Evolutionary conservation across 495 filamentous ascomycete species (phyloP).

Genomic region (Cudoniella acicularis): DNA sequence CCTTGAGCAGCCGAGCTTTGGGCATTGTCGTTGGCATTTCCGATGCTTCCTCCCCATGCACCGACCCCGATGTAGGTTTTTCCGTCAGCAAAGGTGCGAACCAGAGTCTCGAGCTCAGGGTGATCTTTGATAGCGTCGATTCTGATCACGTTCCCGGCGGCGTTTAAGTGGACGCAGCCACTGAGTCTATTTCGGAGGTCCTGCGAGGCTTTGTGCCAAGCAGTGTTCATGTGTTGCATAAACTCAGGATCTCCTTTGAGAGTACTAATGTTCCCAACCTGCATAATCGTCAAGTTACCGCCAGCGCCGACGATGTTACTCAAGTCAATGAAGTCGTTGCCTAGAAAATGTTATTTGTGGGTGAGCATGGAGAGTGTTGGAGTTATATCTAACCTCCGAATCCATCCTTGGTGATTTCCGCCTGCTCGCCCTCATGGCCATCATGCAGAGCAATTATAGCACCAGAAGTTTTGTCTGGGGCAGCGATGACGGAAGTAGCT

Average conservation of each 20-base stretch:
- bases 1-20: constrained; percentile 34
- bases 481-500: constrained; percentile 23
- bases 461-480: constrained; percentile 32
- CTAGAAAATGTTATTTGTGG: constrained; percentile 10
- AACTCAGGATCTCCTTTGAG: constrained; percentile 36
- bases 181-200: constrained; percentile 30
- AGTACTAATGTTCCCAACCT: constrained; percentile 33
- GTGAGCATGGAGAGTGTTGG: background rate
- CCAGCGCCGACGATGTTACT: constrained; percentile 40
- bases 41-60: constrained; percentile 31
- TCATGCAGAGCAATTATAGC: constrained; percentile 39
- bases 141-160: constrained; percentile 31
- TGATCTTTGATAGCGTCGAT: constrained; percentile 36
- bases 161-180: constrained; percentile 29
- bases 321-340: constrained; percentile 39
- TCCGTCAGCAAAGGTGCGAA: constrained; percentile 37
- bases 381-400: constrained; percentile 17
- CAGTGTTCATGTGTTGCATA: constrained; percentile 36
- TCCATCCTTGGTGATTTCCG: constrained; percentile 37
- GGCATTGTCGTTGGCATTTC: constrained; percentile 27
- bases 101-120: constrained; percentile 33
- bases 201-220: constrained; percentile 29
- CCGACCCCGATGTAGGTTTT: constrained; percentile 42
- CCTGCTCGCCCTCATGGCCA: constrained; percentile 37
- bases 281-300: constrained; percentile 40